phyloP scores from a whole-genome alignment of 805 yeast species.

The Metschnikowia cerradonensis region DNA sequence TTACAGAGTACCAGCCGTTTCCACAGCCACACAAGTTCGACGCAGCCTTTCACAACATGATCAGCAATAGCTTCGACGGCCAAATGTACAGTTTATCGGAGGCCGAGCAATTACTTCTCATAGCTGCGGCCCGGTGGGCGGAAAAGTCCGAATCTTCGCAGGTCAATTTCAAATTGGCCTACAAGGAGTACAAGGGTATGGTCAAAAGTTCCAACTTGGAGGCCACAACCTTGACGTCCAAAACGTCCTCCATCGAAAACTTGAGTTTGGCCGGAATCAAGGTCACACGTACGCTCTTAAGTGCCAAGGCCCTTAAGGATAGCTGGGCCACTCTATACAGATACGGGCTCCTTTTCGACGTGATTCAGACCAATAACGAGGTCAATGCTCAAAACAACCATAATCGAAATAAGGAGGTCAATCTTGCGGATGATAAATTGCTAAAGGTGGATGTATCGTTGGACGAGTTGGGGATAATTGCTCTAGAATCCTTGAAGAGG shows the following conservation, averaged over 20 bases:
- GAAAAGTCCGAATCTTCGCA: conserved; percentile 52
- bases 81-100: conserved; percentile 46
- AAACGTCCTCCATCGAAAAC: conserved; percentile 35
- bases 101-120: conserved; percentile 64
- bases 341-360: conserved; percentile 51
- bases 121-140: conserved; percentile 71
- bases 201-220: conserved; percentile 43
- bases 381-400: conserved; percentile 28
- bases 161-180: conserved; percentile 74
- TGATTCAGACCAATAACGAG: conserved; percentile 40
- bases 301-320: conserved; percentile 53
- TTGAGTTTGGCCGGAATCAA: conserved; percentile 30
- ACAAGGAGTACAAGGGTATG: conserved; percentile 67
- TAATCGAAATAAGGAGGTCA: conserved; percentile 27
- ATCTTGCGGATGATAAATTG: conserved; percentile 44
- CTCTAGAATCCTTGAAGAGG: conserved; percentile 14
- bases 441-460: conserved; percentile 50
- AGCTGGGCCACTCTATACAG: conserved; percentile 71
- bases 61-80: not conserved
- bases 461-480: conserved; percentile 42
- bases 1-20: conserved; percentile 23
- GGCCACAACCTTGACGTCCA: conserved; percentile 21
- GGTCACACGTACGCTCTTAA: conserved; percentile 51
- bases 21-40: conserved; percentile 26
- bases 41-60: conserved; percentile 15